Conservation (phyloP, 768 basidiomycete genomes). For the Clavulina sp. region DNA sequence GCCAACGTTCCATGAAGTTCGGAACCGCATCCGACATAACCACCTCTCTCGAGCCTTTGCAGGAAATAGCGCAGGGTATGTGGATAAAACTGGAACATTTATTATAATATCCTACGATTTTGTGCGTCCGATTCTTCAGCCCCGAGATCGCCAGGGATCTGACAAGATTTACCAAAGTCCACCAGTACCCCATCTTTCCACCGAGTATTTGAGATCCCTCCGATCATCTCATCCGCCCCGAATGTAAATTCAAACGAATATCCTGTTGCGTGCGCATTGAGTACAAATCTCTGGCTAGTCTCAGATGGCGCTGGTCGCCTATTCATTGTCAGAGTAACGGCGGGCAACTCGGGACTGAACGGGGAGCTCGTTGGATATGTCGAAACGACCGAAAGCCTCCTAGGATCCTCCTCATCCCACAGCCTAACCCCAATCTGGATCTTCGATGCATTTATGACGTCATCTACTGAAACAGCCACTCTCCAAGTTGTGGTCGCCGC, state of each 20-base stretch:
- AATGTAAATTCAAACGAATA: constrained; percentile 62
- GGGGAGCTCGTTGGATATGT: too few relatives aligned
- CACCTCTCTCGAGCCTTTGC: constrained; percentile 41
- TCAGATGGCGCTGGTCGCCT: constrained; percentile 56
- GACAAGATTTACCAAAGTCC: background rate
- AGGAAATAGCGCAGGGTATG: constrained; percentile 37
- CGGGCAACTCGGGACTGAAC: background rate
- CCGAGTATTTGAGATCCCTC: constrained; percentile 42
- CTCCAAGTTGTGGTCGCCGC: too few relatives aligned
- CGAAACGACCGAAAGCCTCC: too few relatives aligned
- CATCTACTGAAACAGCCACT: too few relatives aligned
- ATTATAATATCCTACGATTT: constrained; percentile 37
- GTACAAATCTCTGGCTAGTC: constrained; percentile 31
- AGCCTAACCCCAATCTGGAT: too few relatives aligned
- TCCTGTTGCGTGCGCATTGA: constrained; percentile 47
- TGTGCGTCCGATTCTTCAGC: constrained; percentile 26
- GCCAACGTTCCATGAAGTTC: constrained; percentile 64
- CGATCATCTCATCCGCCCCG: constrained; percentile 22
- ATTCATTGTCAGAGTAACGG: constrained; percentile 30
- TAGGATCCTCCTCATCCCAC: too few relatives aligned
- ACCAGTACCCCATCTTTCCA: constrained; percentile 37
- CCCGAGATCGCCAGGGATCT: constrained; percentile 10
- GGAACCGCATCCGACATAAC: constrained; percentile 71
- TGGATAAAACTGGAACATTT: constrained; percentile 47
- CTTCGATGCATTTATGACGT: too few relatives aligned